These are phyloP conservation scores for Fusarium heterosporum DNA, from an alignment of 2,329 filamentous ascomycete species.

Conservation along the genomic window DNA sequence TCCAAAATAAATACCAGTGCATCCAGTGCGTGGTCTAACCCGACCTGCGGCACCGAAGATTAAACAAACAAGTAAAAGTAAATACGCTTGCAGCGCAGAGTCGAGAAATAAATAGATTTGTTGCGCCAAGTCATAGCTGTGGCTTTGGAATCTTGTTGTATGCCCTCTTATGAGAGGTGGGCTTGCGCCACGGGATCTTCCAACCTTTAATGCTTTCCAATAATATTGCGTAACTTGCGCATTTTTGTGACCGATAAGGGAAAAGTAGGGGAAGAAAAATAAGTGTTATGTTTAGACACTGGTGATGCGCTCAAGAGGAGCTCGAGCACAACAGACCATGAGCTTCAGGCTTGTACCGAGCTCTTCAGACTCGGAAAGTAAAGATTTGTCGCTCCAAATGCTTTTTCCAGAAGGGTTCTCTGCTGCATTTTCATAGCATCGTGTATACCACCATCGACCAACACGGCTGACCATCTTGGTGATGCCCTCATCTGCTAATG, in stretches of 20 bases:
- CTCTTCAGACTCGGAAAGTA: constrained; percentile 87
- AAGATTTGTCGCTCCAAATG: constrained; percentile 81
- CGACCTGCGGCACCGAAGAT: constrained; percentile 47
- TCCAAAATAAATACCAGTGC: constrained; percentile 44
- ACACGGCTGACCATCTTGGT: constrained; percentile 93
- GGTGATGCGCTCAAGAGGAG: constrained; percentile 68
- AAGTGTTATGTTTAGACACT: constrained; percentile 55
- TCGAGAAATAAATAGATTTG: constrained; percentile 6
- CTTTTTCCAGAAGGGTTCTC: constrained; percentile 60
- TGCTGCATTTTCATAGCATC: constrained; percentile 84
- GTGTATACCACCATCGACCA: constrained; percentile 95
- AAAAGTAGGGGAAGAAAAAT: constrained; percentile 33
- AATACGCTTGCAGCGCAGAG: constrained; percentile 8
- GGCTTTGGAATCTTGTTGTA: constrained; percentile 18
- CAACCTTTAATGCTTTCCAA: constrained; percentile 42
- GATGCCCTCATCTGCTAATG: constrained; percentile 83
- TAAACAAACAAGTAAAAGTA: constrained; percentile 29
- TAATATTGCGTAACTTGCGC: constrained; percentile 24
- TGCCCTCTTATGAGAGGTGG: constrained; percentile 25
- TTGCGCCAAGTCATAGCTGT: constrained; percentile 15
- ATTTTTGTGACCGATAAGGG: constrained; percentile 25
- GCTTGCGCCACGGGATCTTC: constrained; percentile 47
- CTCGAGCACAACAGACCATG: constrained; percentile 90
- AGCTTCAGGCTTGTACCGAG: constrained; percentile 89
- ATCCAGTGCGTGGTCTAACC: constrained; percentile 47